A percentile compares a stretch with the other conserved stretches of the same genome.
Evolutionary conservation across 2,329 filamentous ascomycete species (phyloP).

Genomic region (Ophiognomonia clavigignenti-juglandacearum): DNA sequence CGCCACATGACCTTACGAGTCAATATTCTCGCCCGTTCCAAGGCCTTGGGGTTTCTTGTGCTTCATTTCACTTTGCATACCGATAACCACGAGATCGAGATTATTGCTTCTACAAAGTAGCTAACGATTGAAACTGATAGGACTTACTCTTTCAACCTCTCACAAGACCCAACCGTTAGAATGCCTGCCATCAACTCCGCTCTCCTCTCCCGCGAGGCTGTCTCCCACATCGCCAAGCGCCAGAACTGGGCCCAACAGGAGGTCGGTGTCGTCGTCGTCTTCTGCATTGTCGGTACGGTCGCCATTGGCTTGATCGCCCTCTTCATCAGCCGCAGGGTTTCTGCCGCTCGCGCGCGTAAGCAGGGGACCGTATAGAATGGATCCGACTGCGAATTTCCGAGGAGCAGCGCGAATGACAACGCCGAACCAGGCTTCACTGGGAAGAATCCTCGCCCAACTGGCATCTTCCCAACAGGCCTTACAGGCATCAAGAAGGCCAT

Average conservation of each 20-base stretch:
- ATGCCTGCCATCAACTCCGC: slow-evolving; percentile 31
- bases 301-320: slow-evolving; percentile 43
- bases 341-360: slow-evolving; percentile 22
- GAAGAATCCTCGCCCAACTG: neutral
- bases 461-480: neutral
- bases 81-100: too few species aligned
- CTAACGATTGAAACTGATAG: too few species aligned
- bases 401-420: neutral
- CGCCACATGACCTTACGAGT: neutral
- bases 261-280: slow-evolving; percentile 58
- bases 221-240: slow-evolving; percentile 44
- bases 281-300: slow-evolving; percentile 56
- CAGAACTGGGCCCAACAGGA: slow-evolving; percentile 55
- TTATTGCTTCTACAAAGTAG: too few species aligned
- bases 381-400: too few species aligned
- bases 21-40: neutral
- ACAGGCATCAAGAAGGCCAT: neutral
- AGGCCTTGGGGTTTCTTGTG: neutral
- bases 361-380: neutral
- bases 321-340: slow-evolving; percentile 34
- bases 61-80: too few species aligned
- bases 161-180: slow-evolving; percentile 17
- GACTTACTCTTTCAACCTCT: neutral
- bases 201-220: slow-evolving; percentile 27
- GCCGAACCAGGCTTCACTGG: neutral